phyloP scores from a whole-genome alignment of 2,329 filamentous ascomycete species.

The Colletotrichum phormii region DNA sequence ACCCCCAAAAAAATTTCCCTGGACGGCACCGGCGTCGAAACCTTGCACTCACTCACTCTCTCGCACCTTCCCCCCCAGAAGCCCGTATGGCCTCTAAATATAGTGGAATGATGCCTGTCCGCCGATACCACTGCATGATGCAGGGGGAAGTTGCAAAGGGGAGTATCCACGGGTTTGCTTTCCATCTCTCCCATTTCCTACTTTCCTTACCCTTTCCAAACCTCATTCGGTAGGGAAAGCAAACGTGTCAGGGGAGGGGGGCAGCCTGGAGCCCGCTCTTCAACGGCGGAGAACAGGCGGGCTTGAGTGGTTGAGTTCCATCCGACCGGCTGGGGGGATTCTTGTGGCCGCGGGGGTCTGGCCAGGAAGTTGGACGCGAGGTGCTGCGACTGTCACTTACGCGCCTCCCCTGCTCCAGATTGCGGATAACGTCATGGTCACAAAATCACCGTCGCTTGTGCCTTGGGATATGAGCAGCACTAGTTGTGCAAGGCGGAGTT shows the following conservation, averaged over 20 bases:
- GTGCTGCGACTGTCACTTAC: not conserved
- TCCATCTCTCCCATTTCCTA: not conserved
- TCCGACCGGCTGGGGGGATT: slow-evolving; percentile 1
- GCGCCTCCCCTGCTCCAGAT: not conserved
- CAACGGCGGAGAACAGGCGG: slow-evolving; percentile 14
- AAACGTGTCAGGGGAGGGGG: not conserved
- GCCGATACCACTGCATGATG: slow-evolving; percentile 35
- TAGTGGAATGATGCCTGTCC: slow-evolving; percentile 31
- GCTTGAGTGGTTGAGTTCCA: slow-evolving; percentile 7
- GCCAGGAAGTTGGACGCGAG: not conserved
- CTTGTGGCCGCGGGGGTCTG: slow-evolving; percentile 1
- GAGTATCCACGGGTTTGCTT: not conserved
- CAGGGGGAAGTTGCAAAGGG: slow-evolving; percentile 25
- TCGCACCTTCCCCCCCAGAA: not conserved
- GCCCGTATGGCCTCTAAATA: slow-evolving; percentile 31
- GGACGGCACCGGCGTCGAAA: not conserved
- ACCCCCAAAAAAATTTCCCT: not conserved
- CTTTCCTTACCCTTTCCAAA: slow-evolving; percentile 1
- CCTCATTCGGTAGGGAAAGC: slow-evolving; percentile 12
- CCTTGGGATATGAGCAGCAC: no score
- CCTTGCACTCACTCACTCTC: not conserved
- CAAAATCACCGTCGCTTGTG: no score
- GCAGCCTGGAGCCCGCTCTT: not conserved
- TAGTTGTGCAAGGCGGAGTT: no score
- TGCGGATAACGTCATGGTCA: not conserved